Evolutionary conservation across 106 monocot genomes (phyloP).

Genomic region (Cymbidium sinense): DNA sequence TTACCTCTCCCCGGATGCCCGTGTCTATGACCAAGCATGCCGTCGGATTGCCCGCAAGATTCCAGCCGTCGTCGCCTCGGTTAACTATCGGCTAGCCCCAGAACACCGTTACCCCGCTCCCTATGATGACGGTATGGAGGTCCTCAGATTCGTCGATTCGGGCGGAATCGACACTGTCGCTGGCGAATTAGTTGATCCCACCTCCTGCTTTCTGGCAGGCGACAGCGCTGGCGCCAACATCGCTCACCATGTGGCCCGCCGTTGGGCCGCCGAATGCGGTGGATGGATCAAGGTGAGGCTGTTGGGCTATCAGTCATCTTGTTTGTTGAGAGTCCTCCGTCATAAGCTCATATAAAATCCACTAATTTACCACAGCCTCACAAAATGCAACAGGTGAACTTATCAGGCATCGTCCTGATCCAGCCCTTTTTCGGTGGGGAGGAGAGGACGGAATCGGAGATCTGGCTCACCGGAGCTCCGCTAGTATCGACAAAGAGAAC

Average conservation of each 20-base stretch:
- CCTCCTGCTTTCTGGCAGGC: conserved; percentile 2
- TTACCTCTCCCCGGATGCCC: conserved; percentile 8
- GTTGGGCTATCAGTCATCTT: too few relatives aligned
- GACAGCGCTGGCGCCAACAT: conserved; percentile 19
- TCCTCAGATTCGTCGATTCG: conserved; percentile 21
- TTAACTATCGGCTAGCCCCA: conserved; percentile 30
- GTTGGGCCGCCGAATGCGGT: not conserved
- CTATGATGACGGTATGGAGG: conserved; percentile 32
- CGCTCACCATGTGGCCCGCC: conserved; percentile 13
- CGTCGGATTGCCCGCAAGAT: conserved; percentile 13
- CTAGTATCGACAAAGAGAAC: conserved; percentile 12
- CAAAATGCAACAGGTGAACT: not conserved
- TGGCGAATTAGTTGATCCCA: conserved; percentile 4
- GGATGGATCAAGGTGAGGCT: not conserved
- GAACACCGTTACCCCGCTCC: conserved; percentile 27
- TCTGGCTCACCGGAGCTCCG: conserved; percentile 4
- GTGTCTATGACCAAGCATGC: conserved; percentile 19
- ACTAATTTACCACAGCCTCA: too few relatives aligned
- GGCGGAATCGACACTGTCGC: not conserved
- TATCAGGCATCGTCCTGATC: conserved; percentile 22
- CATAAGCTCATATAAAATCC: too few relatives aligned
- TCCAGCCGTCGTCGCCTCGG: conserved; percentile 17
- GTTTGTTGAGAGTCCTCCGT: too few relatives aligned
- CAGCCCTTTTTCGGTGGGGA: conserved; percentile 44
- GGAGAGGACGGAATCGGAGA: conserved; percentile 36